These are phyloP conservation scores for Tricholoma matsutake DNA, from an alignment of 768 basidiomycete species.

Conservation along the genomic window DNA sequence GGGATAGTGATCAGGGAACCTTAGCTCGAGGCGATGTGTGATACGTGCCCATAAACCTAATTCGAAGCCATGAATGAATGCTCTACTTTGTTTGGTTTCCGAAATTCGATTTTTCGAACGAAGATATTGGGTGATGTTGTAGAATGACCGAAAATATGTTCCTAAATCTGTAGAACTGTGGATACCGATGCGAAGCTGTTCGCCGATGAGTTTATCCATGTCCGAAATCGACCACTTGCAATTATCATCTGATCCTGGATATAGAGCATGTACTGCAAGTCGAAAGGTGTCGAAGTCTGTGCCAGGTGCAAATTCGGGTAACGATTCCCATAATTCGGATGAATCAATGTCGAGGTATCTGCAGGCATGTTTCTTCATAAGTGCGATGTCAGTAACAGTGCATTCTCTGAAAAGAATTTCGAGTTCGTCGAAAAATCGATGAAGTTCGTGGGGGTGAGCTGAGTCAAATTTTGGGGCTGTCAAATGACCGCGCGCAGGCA, in stretches of 20 bases:
- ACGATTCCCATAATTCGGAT: background rate
- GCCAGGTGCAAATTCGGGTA: background rate
- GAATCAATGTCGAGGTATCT: background rate
- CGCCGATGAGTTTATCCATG: background rate
- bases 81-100: background rate
- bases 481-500: background rate
- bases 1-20: background rate
- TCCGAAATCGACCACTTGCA: background rate
- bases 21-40: background rate
- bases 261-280: background rate
- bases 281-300: background rate
- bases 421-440: background rate
- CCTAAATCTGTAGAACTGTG: background rate
- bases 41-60: background rate
- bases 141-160: background rate
- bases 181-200: background rate
- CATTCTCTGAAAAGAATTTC: background rate
- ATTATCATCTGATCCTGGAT: background rate
- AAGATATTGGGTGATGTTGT: background rate
- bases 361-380: background rate
- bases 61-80: background rate
- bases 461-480: background rate
- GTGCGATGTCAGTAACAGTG: background rate
- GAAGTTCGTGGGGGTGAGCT: background rate
- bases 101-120: background rate